Base-by-base conservation (phyloP, 169 alveolate species). In the Pseudocohnilembus persalinus region DNA sequence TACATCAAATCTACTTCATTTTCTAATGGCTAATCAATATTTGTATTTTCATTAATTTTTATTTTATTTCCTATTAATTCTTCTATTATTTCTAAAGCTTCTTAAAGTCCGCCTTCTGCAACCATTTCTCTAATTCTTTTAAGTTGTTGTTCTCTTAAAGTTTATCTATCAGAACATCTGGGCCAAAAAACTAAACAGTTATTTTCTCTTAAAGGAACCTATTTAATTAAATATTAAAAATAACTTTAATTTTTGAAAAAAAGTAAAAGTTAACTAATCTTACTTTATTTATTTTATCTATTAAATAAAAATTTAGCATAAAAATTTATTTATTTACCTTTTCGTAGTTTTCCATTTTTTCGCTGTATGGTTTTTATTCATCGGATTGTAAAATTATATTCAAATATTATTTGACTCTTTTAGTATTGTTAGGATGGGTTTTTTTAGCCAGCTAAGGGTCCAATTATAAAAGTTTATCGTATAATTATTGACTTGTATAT, bases 81-180 rank as follows among this genome's bases (percentile, higher is more conserved):
- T 34, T 77, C 81, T 30, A 92, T 87, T 35, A 86, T 85, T 29
- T 77, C 33, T 29, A 84, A 83, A 75, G 92, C 90, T 79, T 92
- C 95, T 0, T 87, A 76, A 28, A 91, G 73, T 0, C 97, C 95
- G n/a, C 89, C 92, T 82, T 90, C 85, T 29, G 76, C 74, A 65
- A 94, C 83, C 97, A 94, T 94, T 82, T 91, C 88, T 25, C 91
- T 77, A 1, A 91, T 88, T 85, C 97, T 89, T 80, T 85, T 82
- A n/a, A 79, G 30, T 15, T 92, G 88, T 82, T 92, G 76, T 77
- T 81, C 73, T 31, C 83, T 81, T 77, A 92, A 85, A 15, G 87
- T 83, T 20, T 85, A 90, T 4, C 78, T 68, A 29, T 85, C 81
- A 74, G 32, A 81, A 82, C 83, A 89, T 82, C 90, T 80, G 63